These are phyloP conservation scores for Apiospora aurea DNA, from an alignment of 2,329 filamentous ascomycete genomes.

Conservation along the genomic window DNA sequence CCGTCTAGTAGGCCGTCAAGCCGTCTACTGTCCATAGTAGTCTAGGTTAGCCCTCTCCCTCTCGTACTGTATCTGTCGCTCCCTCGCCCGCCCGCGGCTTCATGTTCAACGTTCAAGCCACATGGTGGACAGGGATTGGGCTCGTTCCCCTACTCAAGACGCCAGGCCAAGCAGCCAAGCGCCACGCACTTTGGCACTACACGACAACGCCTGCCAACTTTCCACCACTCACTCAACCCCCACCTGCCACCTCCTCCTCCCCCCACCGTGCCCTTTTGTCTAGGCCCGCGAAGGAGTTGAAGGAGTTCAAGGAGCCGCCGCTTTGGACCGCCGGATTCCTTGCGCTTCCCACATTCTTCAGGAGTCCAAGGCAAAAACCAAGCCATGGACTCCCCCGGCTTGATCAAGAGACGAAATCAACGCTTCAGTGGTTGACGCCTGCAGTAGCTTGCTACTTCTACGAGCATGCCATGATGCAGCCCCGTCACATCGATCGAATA, in stretches of 20 bases:
- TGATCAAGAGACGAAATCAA: neutral
- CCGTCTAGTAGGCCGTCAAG: too few relatives aligned
- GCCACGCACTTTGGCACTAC: slow-evolving; percentile 11
- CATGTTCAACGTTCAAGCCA: slow-evolving; percentile 7
- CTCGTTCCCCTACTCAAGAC: neutral
- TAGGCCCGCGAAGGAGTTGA: neutral
- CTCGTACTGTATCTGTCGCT: neutral
- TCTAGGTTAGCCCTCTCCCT: neutral
- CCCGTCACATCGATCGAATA: neutral
- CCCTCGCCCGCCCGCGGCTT: neutral
- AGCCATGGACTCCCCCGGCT: neutral
- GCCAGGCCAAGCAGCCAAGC: slow-evolving; percentile 5
- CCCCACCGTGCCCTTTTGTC: neutral
- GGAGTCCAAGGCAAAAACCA: neutral
- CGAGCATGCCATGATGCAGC: neutral
- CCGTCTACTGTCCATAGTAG: too few relatives aligned
- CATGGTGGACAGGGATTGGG: neutral
- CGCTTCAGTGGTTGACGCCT: neutral
- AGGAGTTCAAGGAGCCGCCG: neutral
- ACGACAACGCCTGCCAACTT: slow-evolving; percentile 9
- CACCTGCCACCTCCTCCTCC: neutral
- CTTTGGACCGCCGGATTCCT: neutral
- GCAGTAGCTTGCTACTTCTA: neutral
- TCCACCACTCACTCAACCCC: neutral
- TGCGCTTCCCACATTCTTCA: slow-evolving; percentile 4